Base-by-base conservation (phyloP, 371 early-diverging fungal genomes). In the Entomophthora muscae region DNA sequence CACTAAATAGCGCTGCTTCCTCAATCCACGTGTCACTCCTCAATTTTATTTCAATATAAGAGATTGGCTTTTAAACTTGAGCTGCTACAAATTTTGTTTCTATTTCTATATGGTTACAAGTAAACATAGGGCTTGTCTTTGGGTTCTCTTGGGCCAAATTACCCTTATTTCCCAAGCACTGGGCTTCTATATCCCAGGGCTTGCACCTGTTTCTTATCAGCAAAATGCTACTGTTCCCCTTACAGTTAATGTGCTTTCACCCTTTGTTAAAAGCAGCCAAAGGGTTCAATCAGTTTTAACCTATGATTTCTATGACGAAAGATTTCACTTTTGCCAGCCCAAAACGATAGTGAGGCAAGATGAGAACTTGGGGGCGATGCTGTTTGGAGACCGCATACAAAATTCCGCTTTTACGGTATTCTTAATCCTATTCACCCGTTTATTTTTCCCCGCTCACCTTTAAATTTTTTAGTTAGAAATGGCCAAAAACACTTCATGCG, bases 351-450 rank as follows among this genome's bases (percentile, higher is more conserved):
- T 81, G 67, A 72, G 81, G 5, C 83, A 86, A 66, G 68, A 84
- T 7, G 98, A 93, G 77, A 83, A 83, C 1, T 78, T 97, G 61
- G 98, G 98, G 24, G 81, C 83, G 63, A 88, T 94, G 52, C 74
- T 97, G 42, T 93, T 93, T 80, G 98, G 98, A n/a, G 96, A 97
- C 68, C 84, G 98, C 52, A 88, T 97, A 66, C 90, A 82, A 66
- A 83, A 77, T 52, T 91, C 95, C 1, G 78, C 80, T 5, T 92
- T 89, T 68, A 72, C 89, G 76, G 86, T 89, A 81, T 13, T 57
- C 24, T 30, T 32, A 3, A 2, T 27, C 42, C 29, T 5, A 31
- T 54, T 27, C 21, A 23, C 21, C 26, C 54, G 13, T 33, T 27
- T 26, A 29, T n/a, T 27, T 33, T n/a, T 1, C 31, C 21, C 5